Base-by-base conservation (phyloP, 2,329 filamentous ascomycete genomes). In the Phaeosphaeria sp. region DNA sequence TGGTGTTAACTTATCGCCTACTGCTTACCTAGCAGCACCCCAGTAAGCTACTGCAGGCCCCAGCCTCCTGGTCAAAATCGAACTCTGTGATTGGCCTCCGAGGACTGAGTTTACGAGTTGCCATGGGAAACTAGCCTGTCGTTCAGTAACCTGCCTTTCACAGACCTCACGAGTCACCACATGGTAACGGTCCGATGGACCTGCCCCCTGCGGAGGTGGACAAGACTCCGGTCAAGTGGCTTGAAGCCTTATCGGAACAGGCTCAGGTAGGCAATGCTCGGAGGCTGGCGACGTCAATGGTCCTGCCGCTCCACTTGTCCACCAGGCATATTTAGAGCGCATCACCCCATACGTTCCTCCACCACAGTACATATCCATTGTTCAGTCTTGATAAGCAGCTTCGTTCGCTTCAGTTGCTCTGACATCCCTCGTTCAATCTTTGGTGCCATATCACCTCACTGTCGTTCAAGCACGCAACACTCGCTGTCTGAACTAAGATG, bases 391-490 rank as follows among this genome's bases (percentile, higher is more conserved):
- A 54, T 62, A 68, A 63, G 70, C 64, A 75, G 68, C 73, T 76
- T 73, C 62, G 25, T 68, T 75, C 73, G 73, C 69, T 76, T 75
- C 69, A 72, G 73, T 74, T 75, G 64, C 69, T 64, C 58, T 73
- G 59, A 64, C 48, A 60, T 67, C 60, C 25, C 64, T 71, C 68
- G 66, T 73, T 68, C 65, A 58, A 65, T 57, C 58, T 33, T 50
- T 53, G 59, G 60, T 58, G 59, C 62, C 43, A 55, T 58, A 60
- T 55, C 39, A 30, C 10, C 25, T 23, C 43, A 20, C 52, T 58
- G 33, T 63, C 60, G 56, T 59, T 64, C 46, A 46, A 58, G 49
- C 52, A 58, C 39, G 46, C 39, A 54, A 43, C 59, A 54, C 49
- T 56, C 47, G 52, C 54, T 60, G 52, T 59, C 48, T 50, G 46